phyloP scores from a whole-genome alignment of 176 grass and related monocot genomes.

The Otatea glauca region DNA sequence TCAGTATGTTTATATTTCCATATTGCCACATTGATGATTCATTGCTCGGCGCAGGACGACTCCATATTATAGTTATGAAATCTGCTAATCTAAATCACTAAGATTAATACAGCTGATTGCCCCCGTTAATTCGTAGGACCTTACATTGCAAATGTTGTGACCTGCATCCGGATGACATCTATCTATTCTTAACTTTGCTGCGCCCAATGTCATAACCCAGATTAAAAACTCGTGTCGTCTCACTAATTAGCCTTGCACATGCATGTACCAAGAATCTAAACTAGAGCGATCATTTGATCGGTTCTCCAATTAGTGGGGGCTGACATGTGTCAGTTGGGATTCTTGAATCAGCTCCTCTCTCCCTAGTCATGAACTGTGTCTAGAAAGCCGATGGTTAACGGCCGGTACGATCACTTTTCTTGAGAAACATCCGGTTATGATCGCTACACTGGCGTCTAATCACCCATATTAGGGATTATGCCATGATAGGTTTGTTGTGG shows the following conservation, averaged over 20 bases:
- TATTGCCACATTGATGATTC: too few relatives aligned
- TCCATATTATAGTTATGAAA: too few relatives aligned
- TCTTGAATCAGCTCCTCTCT: too few relatives aligned
- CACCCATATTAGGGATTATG: too few relatives aligned
- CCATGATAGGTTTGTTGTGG: too few relatives aligned
- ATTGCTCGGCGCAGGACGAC: too few relatives aligned
- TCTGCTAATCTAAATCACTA: not conserved
- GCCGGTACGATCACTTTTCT: too few relatives aligned
- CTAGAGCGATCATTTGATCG: not conserved
- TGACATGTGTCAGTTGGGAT: not conserved
- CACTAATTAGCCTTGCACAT: slow-evolving; percentile 27
- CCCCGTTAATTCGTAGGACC: not conserved
- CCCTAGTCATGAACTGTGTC: too few relatives aligned
- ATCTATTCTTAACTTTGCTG: slow-evolving; percentile 22
- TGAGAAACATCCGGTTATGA: too few relatives aligned
- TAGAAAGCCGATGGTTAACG: too few relatives aligned
- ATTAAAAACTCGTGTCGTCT: not conserved
- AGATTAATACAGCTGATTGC: not conserved
- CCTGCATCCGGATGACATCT: not conserved
- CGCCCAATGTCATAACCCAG: not conserved
- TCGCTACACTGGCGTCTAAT: too few relatives aligned
- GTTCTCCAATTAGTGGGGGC: not conserved
- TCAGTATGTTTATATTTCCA: too few relatives aligned
- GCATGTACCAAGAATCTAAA: not conserved
- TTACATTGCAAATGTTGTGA: slow-evolving; percentile 22